Evolutionary conservation across 2,329 filamentous ascomycete species (phyloP), one percentile per base, ranked within the genome.

Genomic region (Monosporascus sp.): DNA sequence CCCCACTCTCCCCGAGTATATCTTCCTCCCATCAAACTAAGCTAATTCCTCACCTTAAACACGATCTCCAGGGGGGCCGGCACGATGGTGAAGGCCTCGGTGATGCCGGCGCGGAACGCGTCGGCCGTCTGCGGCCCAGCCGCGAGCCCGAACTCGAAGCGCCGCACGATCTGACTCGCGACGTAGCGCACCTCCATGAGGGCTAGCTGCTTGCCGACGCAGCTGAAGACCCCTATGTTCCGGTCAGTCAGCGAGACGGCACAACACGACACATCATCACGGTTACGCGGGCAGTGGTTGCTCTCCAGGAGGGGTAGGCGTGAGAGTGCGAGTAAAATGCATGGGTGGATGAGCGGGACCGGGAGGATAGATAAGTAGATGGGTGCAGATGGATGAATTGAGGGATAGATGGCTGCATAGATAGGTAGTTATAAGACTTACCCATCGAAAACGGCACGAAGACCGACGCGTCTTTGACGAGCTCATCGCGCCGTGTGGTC

Each of bases 161-260:
- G 48, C 18, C 41, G 48, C 35, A 55, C 3, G 37, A 55, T 54
- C 27, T 24, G 44, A 3, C 47, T 25, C 11, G 41, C 35, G 18
- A 50, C 47, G 17, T 38, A 35, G 27, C 54, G 27, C 4, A 55
- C n/a, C 50, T 71, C 68, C 63, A 70, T 68, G 38, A 72, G 54
- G 0, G 62, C 70, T 1, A 73, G 59, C 51, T 67, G 64, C 52
- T 70, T 71, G 1, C 71, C 71, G 1, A 67, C 66, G 41, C 70
- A 72, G 38, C 2, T 5, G 66, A 65, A 47, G 67, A 67, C 17
- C 7, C 38, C 38, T 41, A 1, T 58, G 62, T 3, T 35, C 9
- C 31, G 11, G 1, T 35, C 5, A 14, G 9, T 35, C 31, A 35
- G 31, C 11, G 9, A 35, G 31, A 14, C 11, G 31, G 11, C 31